Conservation (phyloP, 192 early-diverging fungal species). For the Geranomyces michiganensis region DNA sequence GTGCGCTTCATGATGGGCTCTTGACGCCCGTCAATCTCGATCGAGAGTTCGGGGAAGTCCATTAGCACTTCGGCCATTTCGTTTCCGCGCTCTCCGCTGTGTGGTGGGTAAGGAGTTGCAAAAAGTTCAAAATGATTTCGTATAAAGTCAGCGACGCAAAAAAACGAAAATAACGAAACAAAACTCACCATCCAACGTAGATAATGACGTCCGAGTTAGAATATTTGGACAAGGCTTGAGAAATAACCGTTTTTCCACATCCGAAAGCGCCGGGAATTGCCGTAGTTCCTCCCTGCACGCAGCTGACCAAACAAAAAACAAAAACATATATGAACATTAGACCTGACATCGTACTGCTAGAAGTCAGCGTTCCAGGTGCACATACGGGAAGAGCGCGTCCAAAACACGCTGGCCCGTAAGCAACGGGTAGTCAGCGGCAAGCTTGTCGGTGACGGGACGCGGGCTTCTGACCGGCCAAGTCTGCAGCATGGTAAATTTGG, state of each 20-base stretch:
- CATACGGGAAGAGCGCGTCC: constrained; percentile 96
- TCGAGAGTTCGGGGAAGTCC: constrained; percentile 96
- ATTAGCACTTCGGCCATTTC: constrained; percentile 99
- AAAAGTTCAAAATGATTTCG: too few species aligned
- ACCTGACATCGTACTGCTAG: background rate
- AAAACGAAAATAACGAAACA: constrained; percentile 15
- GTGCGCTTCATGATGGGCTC: constrained; percentile 99
- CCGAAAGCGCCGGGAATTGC: constrained; percentile 99
- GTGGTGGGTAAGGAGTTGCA: constrained; percentile 29
- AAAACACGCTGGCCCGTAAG: constrained; percentile 98
- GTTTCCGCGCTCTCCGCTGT: constrained; percentile 88
- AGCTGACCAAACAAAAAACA: constrained; percentile 49
- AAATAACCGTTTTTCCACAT: constrained; percentile 99
- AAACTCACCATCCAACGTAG: constrained; percentile 76
- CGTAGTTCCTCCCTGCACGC: constrained; percentile 98
- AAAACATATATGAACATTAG: background rate
- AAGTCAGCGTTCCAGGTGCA: too few species aligned
- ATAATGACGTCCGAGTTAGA: constrained; percentile 99
- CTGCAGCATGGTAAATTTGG: constrained; percentile 95
- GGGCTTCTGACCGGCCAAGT: constrained; percentile 97
- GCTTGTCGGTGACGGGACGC: constrained; percentile 91
- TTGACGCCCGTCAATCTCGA: constrained; percentile 90
- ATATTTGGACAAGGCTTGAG: constrained; percentile 98
- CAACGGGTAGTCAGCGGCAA: constrained; percentile 92
- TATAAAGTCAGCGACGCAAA: too few species aligned